phyloP scores from a whole-genome alignment of 176 grass and related monocot genomes.

The Avena eriantha region DNA sequence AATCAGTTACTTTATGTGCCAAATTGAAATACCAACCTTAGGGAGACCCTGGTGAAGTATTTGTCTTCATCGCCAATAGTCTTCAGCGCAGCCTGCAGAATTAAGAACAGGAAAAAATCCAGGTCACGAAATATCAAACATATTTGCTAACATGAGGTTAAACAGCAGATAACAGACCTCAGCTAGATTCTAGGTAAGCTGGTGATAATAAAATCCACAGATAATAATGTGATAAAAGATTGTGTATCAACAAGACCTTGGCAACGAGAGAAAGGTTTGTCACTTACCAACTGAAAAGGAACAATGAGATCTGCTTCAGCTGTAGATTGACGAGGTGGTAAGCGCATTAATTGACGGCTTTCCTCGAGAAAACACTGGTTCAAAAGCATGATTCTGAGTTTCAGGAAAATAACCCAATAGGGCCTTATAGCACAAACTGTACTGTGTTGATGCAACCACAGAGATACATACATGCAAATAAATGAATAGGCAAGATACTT shows the following conservation, averaged over 20 bases:
- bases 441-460: background rate
- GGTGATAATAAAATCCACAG: background rate
- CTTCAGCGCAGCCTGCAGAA: constrained; percentile 87
- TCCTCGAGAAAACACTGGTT: constrained; percentile 98
- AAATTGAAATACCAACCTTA: constrained; percentile 62
- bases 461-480: constrained; percentile 1
- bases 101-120: constrained; percentile 38
- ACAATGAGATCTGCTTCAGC: constrained; percentile 98
- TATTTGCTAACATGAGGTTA: constrained; percentile 24
- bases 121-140: constrained; percentile 6
- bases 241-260: constrained; percentile 21
- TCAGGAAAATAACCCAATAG: constrained; percentile 27
- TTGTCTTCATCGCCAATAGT: constrained; percentile 95
- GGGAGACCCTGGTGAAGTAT: constrained; percentile 86
- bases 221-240: constrained; percentile 1
- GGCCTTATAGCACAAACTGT: background rate
- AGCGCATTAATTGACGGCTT: constrained; percentile 84
- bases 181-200: background rate
- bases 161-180: constrained; percentile 16
- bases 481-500: constrained; percentile 26
- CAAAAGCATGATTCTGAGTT: constrained; percentile 31
- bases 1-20: constrained; percentile 30
- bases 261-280: background rate
- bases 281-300: constrained; percentile 93
- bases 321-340: constrained; percentile 96